Conservation (phyloP, 495 filamentous ascomycete species). For the Hyaloscypha variabilis region DNA sequence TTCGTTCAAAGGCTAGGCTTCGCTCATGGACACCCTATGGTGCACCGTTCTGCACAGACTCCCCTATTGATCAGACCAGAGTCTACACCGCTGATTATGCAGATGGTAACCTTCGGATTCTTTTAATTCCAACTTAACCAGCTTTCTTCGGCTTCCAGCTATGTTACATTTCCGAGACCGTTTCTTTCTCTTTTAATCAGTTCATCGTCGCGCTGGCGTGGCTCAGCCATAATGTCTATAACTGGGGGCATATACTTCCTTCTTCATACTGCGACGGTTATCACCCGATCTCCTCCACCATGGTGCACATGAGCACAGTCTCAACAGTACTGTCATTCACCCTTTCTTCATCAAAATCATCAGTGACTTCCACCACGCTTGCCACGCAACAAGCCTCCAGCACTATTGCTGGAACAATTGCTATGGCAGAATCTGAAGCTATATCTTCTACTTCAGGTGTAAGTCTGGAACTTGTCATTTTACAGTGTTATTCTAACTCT, state of each 20-base stretch:
- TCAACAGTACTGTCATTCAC: no score
- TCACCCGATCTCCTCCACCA: no score
- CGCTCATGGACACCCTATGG: neutral
- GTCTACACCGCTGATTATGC: neutral
- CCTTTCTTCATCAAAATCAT: no score
- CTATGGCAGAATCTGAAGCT: no score
- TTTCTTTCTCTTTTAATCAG: neutral
- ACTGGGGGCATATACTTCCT: neutral
- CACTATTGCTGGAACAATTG: no score
- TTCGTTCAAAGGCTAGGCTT: neutral
- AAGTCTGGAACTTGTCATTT: no score
- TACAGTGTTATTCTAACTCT: no score
- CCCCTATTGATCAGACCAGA: neutral
- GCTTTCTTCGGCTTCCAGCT: neutral
- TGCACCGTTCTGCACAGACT: neutral
- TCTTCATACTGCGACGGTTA: no score
- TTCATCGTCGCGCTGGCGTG: neutral
- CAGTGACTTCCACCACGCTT: no score
- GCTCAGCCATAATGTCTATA: neutral
- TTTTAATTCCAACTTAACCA: neutral
- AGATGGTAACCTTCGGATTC: neutral
- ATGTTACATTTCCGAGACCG: neutral
- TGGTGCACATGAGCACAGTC: no score
- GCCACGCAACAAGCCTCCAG: no score
- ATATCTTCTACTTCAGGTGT: no score